These are phyloP conservation scores for Penicillium sp. DNA, from an alignment of 2,329 filamentous ascomycete species.

Conservation along the genomic window DNA sequence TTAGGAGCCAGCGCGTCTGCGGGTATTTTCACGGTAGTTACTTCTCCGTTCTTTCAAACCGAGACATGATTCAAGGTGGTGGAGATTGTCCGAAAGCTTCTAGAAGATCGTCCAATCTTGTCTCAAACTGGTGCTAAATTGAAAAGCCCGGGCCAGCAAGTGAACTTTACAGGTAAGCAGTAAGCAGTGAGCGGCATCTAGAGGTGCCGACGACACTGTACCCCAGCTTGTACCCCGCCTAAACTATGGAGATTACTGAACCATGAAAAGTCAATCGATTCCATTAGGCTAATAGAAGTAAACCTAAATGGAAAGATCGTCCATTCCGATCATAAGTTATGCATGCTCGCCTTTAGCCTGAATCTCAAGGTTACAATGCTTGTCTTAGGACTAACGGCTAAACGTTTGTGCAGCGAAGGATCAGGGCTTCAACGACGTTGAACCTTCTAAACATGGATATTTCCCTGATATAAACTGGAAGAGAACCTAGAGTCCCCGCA, in stretches of 20 bases:
- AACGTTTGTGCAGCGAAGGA: slow-evolving; percentile 1
- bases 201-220: neutral
- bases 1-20: neutral
- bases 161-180: neutral
- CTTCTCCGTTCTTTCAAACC: neutral
- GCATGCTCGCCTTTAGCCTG: neutral
- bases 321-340: slow-evolving; percentile 1
- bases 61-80: neutral
- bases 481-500: neutral
- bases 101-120: neutral
- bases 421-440: slow-evolving; percentile 1
- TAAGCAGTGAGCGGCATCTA: neutral
- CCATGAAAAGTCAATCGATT: neutral
- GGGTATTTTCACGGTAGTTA: slow-evolving; percentile 1
- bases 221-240: neutral
- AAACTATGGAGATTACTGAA: slow-evolving; percentile 1
- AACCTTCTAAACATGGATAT: neutral
- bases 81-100: neutral
- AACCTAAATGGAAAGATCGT: slow-evolving; percentile 1
- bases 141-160: neutral
- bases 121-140: neutral
- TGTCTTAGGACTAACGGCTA: slow-evolving; percentile 1
- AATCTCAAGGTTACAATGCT: neutral
- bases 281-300: slow-evolving; percentile 1
- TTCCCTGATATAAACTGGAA: neutral